A percentile compares a stretch with the other conserved stretches of the same genome.
phyloP scores from a whole-genome alignment of 345 rosid species.

The Euclidium syriacum region DNA sequence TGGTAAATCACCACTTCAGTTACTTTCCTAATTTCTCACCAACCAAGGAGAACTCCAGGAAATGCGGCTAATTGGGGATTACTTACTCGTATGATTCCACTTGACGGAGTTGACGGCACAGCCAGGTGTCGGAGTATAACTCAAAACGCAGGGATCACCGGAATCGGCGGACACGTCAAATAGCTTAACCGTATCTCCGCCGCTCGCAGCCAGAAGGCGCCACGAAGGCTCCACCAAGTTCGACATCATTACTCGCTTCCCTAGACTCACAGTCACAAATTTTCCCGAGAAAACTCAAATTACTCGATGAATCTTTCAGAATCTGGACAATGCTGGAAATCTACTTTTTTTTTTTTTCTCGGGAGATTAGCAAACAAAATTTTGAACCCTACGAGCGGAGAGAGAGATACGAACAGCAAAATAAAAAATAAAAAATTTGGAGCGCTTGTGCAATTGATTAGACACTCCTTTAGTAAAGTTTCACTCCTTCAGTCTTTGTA shows the following conservation, averaged over 20 bases:
- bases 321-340: slow-evolving; percentile 30
- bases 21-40: slow-evolving; percentile 13
- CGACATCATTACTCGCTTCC: slow-evolving; percentile 31
- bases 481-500: too few species aligned
- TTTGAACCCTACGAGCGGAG: slow-evolving; percentile 25
- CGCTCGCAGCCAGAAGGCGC: slow-evolving; percentile 69
- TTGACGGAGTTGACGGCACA: slow-evolving; percentile 74
- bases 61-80: background rate
- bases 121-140: slow-evolving; percentile 72
- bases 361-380: background rate
- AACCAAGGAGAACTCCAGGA: slow-evolving; percentile 1
- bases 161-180: slow-evolving; percentile 64
- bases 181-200: slow-evolving; percentile 90
- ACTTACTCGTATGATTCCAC: slow-evolving; percentile 93
- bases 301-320: background rate
- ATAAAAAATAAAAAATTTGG: background rate
- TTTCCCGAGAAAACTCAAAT: background rate
- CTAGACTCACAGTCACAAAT: background rate
- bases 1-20: background rate
- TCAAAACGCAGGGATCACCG: slow-evolving; percentile 76
- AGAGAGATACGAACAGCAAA: background rate
- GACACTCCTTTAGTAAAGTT: background rate
- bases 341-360: slow-evolving; percentile 4
- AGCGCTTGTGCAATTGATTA: background rate
- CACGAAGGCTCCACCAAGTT: slow-evolving; percentile 60